These are phyloP conservation scores for Scedosporium apiospermum DNA, from an alignment of 2,329 filamentous ascomycete genomes.

Conservation along the genomic window DNA sequence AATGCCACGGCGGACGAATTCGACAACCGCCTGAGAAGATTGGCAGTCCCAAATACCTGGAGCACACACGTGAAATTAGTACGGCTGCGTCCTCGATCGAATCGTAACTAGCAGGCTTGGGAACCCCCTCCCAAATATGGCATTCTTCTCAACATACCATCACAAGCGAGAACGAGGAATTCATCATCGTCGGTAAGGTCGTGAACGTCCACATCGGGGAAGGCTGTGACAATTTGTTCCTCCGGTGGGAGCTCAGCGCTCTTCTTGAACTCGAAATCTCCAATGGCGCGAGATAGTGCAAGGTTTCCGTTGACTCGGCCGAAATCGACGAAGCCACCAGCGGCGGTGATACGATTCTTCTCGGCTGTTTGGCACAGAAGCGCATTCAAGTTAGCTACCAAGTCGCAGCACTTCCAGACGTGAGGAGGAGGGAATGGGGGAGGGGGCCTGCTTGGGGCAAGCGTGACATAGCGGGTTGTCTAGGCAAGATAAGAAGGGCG, in stretches of 20 bases:
- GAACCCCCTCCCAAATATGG: neutral
- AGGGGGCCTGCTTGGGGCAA: no score
- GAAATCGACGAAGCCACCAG: constrained; percentile 96
- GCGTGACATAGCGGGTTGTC: neutral
- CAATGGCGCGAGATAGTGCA: constrained; percentile 90
- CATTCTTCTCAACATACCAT: constrained; percentile 50
- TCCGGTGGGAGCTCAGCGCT: constrained; percentile 94
- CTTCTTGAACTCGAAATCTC: constrained; percentile 99
- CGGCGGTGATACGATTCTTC: constrained; percentile 90
- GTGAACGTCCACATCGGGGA: constrained; percentile 86
- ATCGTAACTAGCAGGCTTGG: neutral
- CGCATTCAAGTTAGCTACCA: neutral
- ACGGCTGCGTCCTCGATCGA: constrained; percentile 8
- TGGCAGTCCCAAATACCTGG: constrained; percentile 99
- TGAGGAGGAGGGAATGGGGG: no score
- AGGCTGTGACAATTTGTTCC: constrained; percentile 96
- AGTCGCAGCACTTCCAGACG: neutral
- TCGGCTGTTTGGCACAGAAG: constrained; percentile 51
- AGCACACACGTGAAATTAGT: constrained; percentile 12
- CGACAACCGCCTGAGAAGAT: constrained; percentile 92
- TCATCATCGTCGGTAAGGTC: constrained; percentile 90
- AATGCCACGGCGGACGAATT: constrained; percentile 94
- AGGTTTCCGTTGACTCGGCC: constrained; percentile 97
- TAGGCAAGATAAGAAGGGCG: neutral
- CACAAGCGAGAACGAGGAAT: constrained; percentile 86